Base-by-base conservation (phyloP, 805 yeast genomes). In the Metschnikowia corniflorae region DNA sequence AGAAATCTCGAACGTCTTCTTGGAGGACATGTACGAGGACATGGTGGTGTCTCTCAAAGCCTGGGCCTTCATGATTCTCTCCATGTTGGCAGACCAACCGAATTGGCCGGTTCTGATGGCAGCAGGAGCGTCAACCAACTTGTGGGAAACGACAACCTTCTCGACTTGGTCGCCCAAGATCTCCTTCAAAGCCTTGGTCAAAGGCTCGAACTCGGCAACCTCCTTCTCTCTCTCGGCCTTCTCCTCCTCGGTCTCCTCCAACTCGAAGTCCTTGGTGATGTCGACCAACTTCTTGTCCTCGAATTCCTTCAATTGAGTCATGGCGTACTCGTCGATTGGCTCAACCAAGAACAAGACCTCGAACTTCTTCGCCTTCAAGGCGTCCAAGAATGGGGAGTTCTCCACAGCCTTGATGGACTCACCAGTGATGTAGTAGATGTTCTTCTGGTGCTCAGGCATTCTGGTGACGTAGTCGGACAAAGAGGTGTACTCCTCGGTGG, bases 41-140 rank as follows among this genome's bases (percentile, higher is more conserved):
- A 93, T 93, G 56, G 95, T 78, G 57, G 95, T 86, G 71, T 93
- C 98, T 77, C 97, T 88, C 61, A 93, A 77, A 57, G 99, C 98
- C 78, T 93, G 99, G 47, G 98, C 98, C 80, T 93, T 93, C 99
- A 93, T 93, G 80, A 93, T 93, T 84, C 98, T 91, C 79, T 93
- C 99, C 98, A 93, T 93, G 80, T 93, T 93, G 61, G 99, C 99
- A 54, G 98, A 93, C 99, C 99, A 93, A 69, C 99, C 98, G 70
- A 93, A 93, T 77, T 93, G 97, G 55, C 97, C 97, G 55, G 98
- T 93, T 81, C 98, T 88, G 68, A 93, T 93, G 57, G 98, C 98
- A 68, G 98, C 98, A 70, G 99, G 99, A 42, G 97, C 89, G 63
- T 89, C 97, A 58, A 89, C 87, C 63, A 93, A 80, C 74, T 87